Evolutionary conservation across 208 protist species (phyloP), one percentile per base, ranked within the genome.

Genomic region (Porcisia hertigi): DNA sequence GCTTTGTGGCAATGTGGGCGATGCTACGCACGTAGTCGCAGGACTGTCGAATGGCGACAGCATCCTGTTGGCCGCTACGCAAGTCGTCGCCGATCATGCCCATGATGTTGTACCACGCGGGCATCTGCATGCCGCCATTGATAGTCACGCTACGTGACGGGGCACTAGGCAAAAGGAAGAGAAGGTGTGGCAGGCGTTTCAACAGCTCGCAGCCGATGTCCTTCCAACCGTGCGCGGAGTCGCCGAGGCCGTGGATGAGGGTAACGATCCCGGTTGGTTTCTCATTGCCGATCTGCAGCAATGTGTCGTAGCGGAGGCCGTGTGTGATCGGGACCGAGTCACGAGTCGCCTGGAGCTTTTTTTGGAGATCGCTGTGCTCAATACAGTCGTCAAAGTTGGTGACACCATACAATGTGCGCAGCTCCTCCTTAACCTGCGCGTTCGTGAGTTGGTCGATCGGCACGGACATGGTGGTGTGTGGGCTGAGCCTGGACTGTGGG

Each of bases 41-140:
- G 0, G 93, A 95, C 76, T 84, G 77, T 39, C 80, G 45, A 12
- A 96, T 81, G n/a, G 70, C 72, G n/a, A 71, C 75, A 3, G 65
- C 73, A 67, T 94, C 88, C 74, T 94, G 87, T 43, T 60, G 60
- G 30, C 81, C 72, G 34, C 71, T 79, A 8, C n/a, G 45, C n/a
- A 91, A 55, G 63, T 69, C 69, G 8, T 43, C 75, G 55, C 69
- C 60, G 70, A 84, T 83, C 69, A 96, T 84, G 16, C 77, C 79
- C 16, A 77, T 86, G 66, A 86, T 86, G 86, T 99, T 96, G 73
- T 98, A 99, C 97, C 97, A 99, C 47, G 97, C 86, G 18, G 88
- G 88, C 91, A 97, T 98, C 53, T 25, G 7, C 79, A 86, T 85
- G 20, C 96, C 96, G 3, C 79, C 82, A 81, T 98, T 99, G 52